Evolutionary conservation across 257 asterid species (phyloP), one percentile per base, ranked within the genome.

Genomic region (Solanum arcanum): DNA sequence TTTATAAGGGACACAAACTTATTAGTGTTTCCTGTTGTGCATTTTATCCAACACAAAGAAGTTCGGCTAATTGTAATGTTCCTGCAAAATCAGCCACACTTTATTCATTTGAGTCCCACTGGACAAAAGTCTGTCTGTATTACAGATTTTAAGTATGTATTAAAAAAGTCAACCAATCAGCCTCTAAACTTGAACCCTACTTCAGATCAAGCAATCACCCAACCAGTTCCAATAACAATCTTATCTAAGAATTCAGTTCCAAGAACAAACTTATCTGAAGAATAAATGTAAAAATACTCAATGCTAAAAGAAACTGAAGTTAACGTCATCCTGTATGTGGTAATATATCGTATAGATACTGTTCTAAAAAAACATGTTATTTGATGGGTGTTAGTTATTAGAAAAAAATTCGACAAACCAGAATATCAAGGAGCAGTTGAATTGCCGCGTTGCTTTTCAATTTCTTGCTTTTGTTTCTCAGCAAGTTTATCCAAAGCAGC

Each of bases 401-500:
- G 18, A 78, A 46, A 46, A n/a, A 46, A 78, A 15, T 46, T 62
- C 3, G 6, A 27, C 84, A 25, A 78, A 78, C 84, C 84, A 78
- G 64, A 78, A 46, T 14, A 78, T 78, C 66, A 78, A 29, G 82
- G 47, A 72, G 69, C 9, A 37, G 86, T 87, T 7, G 86, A 88
- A 89, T 91, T 94, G 44, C 81, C 86, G 31, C 89, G 91, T 72
- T 94, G 98, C 89, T 92, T 93, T 83, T 93, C 94, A 80, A 97
- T 69, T 86, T 95, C 94, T 90, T 93, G 94, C 92, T 92, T 97
- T 89, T 95, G 99, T 92, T 94, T 95, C 94, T 95, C 99, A 64
- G 92, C 98, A 73, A 97, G 96, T 93, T 94, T 97, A 86, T 95
- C 98, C 83, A 97, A 82, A 35, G 99, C 96, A 18, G 93, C 86